These are phyloP conservation scores for Hawksworthiomyces lignivorus DNA, from an alignment of 2,329 filamentous ascomycete genomes.

Conservation along the genomic window DNA sequence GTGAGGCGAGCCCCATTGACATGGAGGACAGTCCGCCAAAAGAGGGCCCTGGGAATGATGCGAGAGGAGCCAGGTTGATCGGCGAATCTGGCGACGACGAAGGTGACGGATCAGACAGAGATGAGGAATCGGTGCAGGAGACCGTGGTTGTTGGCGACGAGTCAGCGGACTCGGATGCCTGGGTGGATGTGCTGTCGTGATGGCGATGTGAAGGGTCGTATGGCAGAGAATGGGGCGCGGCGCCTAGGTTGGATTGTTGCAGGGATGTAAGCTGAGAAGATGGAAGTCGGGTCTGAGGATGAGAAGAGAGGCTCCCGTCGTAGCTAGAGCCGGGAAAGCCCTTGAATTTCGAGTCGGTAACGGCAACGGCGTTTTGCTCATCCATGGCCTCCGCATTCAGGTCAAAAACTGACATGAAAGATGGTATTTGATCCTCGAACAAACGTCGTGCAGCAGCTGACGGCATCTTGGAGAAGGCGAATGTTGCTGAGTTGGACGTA, in stretches of 20 bases:
- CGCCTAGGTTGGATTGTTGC: constrained; percentile 6
- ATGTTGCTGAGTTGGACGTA: neutral
- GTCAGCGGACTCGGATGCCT: constrained; percentile 75
- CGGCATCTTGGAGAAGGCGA: constrained; percentile 41
- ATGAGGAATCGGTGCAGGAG: constrained; percentile 86
- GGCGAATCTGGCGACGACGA: constrained; percentile 90
- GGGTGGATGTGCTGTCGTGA: constrained; percentile 69
- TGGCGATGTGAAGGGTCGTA: constrained; percentile 56
- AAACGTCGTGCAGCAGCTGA: constrained; percentile 53
- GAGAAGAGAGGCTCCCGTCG: too few relatives aligned
- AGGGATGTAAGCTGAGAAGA: constrained; percentile 31
- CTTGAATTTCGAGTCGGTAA: constrained; percentile 47
- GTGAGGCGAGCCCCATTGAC: constrained; percentile 27
- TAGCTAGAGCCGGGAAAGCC: constrained; percentile 31
- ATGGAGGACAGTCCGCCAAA: constrained; percentile 42
- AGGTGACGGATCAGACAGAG: constrained; percentile 82
- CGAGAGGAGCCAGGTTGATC: constrained; percentile 62
- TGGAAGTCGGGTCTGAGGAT: constrained; percentile 27
- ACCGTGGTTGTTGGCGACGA: constrained; percentile 93
- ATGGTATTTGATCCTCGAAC: constrained; percentile 64
- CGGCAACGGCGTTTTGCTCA: constrained; percentile 44
- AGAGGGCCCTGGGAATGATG: constrained; percentile 56
- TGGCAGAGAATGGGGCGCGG: constrained; percentile 24
- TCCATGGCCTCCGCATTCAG: constrained; percentile 50
- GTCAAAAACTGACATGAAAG: constrained; percentile 70